phyloP scores from a whole-genome alignment of 2,329 filamentous ascomycete genomes.

The Kalmusia sp. region DNA sequence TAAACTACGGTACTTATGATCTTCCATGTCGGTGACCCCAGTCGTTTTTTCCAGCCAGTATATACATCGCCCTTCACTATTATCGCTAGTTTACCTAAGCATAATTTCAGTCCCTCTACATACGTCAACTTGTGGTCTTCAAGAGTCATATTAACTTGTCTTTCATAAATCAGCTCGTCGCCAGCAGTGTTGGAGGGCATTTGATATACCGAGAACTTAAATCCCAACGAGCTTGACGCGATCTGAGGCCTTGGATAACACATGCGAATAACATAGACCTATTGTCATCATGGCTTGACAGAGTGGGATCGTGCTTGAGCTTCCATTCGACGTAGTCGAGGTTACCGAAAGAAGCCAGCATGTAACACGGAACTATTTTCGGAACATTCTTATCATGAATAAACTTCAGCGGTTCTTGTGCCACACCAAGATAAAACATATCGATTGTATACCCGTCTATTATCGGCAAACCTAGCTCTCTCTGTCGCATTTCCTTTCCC shows the following conservation, averaged over 20 bases:
- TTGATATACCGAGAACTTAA: background rate
- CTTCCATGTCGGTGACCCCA: background rate
- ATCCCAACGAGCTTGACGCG: background rate
- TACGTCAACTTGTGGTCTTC: too few relatives aligned
- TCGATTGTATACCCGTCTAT: too few relatives aligned
- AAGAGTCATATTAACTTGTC: too few relatives aligned
- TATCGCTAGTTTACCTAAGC: too few relatives aligned
- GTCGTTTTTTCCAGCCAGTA: too few relatives aligned
- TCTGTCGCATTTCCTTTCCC: background rate
- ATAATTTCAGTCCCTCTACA: too few relatives aligned
- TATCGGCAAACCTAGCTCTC: background rate
- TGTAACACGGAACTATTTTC: background rate
- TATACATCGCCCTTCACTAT: too few relatives aligned
- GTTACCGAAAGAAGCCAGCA: background rate
- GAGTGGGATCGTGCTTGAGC: background rate
- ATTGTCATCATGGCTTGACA: background rate
- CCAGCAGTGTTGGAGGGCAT: background rate
- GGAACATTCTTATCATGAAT: background rate
- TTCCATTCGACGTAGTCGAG: background rate
- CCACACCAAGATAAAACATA: too few relatives aligned
- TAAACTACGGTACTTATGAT: background rate
- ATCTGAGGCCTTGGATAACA: background rate
- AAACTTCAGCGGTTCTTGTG: background rate
- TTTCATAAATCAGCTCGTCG: too few relatives aligned
- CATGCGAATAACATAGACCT: background rate